These are phyloP conservation scores for Didymella pinodella DNA, from an alignment of 2,329 filamentous ascomycete species.

Conservation along the genomic window DNA sequence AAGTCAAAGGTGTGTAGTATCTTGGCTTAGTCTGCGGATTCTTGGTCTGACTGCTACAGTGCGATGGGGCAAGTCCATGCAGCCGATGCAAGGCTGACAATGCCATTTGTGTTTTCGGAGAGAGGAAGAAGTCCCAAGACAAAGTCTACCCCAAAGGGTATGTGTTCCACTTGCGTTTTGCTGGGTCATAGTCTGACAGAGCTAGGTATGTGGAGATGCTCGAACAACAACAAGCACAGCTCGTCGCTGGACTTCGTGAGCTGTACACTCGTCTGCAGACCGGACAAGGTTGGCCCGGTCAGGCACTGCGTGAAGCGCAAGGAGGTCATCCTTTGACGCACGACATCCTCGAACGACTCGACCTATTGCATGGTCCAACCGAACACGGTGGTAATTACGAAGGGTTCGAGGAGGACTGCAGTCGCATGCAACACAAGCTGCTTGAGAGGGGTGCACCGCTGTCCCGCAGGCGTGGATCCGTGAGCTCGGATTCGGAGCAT, in stretches of 20 bases:
- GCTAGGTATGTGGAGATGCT: slow-evolving; percentile 70
- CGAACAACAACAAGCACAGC: slow-evolving; percentile 69
- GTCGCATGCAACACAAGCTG: slow-evolving; percentile 63
- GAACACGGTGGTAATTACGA: slow-evolving; percentile 57
- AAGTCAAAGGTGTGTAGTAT: slow-evolving; percentile 66
- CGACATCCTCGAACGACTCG: slow-evolving; percentile 67
- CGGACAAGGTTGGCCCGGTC: slow-evolving; percentile 65
- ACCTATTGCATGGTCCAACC: slow-evolving; percentile 61
- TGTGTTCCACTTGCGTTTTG: slow-evolving; percentile 1
- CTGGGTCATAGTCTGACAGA: slow-evolving; percentile 19
- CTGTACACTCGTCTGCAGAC: slow-evolving; percentile 63
- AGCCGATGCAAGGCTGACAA: slow-evolving; percentile 69
- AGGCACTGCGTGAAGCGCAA: slow-evolving; percentile 60
- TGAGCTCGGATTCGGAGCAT: slow-evolving; percentile 66
- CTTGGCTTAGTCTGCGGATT: neutral
- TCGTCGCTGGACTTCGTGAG: slow-evolving; percentile 68
- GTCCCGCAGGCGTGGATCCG: slow-evolving; percentile 62
- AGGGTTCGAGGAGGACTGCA: slow-evolving; percentile 66
- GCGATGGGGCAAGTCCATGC: slow-evolving; percentile 69
- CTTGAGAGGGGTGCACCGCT: slow-evolving; percentile 61
- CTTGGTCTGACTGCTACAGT: slow-evolving; percentile 51
- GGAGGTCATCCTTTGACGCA: slow-evolving; percentile 68
- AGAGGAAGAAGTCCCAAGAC: slow-evolving; percentile 71
- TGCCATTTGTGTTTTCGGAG: slow-evolving; percentile 70
- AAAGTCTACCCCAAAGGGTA: slow-evolving; percentile 74